Evolutionary conservation across 768 basidiomycete genomes (phyloP).

Genomic region (Cystofilobasidium macerans): DNA sequence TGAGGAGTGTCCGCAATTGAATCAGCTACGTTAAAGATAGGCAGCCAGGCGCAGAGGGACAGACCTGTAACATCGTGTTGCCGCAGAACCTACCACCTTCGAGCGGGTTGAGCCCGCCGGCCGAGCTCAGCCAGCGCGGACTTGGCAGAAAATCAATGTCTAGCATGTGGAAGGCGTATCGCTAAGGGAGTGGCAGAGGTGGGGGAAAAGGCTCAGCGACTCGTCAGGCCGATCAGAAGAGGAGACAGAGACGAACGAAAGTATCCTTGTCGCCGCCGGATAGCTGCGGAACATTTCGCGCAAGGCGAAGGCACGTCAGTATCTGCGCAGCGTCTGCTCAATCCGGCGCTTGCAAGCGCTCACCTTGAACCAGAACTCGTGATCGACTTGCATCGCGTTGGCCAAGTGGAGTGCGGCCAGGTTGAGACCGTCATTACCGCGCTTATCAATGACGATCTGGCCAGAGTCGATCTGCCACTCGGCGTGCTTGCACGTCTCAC

Average conservation of each 20-base stretch:
- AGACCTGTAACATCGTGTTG: constrained; percentile 30
- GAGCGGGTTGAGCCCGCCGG: constrained; percentile 32
- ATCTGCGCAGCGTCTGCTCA: too few species aligned
- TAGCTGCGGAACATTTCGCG: too few species aligned
- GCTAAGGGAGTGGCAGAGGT: neutral
- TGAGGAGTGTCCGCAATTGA: too few species aligned
- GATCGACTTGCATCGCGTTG: constrained; percentile 35
- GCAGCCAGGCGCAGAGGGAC: neutral
- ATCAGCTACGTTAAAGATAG: neutral
- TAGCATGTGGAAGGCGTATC: constrained; percentile 40
- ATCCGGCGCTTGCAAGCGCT: too few species aligned
- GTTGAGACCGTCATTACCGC: constrained; percentile 40
- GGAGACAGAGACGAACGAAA: constrained; percentile 30
- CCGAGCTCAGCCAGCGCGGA: constrained; percentile 37
- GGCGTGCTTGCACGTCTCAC: constrained; percentile 35
- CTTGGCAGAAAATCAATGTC: constrained; percentile 34
- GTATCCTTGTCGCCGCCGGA: constrained; percentile 41
- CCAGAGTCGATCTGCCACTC: constrained; percentile 41
- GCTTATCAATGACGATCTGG: constrained; percentile 42
- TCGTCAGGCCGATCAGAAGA: neutral
- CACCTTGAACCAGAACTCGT: constrained; percentile 38
- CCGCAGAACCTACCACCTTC: constrained; percentile 38
- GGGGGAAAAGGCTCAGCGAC: neutral
- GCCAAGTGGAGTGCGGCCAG: constrained; percentile 40
- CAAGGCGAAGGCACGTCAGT: too few species aligned